These are phyloP conservation scores for Protostelium mycophagum DNA, from an alignment of 78 protist genomes.

Conservation along the genomic window DNA sequence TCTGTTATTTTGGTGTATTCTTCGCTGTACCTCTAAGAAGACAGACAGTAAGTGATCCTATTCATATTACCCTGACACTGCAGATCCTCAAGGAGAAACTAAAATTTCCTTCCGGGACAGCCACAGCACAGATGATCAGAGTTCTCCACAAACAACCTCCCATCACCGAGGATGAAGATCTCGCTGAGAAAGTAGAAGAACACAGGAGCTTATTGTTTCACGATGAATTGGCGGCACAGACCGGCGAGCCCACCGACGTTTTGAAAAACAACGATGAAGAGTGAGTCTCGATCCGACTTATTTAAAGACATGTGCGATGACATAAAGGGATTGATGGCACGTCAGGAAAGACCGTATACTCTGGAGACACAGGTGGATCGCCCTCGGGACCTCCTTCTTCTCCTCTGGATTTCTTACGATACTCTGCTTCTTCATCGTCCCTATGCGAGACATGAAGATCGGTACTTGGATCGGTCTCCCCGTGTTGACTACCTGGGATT, in stretches of 20 bases:
- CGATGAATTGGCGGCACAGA: neutral
- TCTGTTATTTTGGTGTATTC: constrained; percentile 77
- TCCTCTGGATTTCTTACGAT: neutral
- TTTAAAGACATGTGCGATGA: too few species aligned
- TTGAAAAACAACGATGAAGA: neutral
- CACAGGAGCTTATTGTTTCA: neutral
- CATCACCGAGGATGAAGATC: neutral
- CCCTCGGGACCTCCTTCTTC: neutral
- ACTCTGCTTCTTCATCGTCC: neutral
- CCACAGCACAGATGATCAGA: constrained; percentile 62
- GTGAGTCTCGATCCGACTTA: neutral
- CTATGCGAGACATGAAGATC: neutral
- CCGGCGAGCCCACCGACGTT: too few species aligned
- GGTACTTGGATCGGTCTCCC: neutral
- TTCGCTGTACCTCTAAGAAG: constrained; percentile 81
- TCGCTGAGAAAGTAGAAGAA: neutral
- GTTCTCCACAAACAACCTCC: neutral
- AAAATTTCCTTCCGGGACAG: constrained; percentile 83
- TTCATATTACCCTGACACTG: too few species aligned
- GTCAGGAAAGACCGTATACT: neutral
- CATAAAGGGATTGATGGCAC: too few species aligned
- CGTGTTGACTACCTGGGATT: neutral
- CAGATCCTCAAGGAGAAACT: constrained; percentile 73
- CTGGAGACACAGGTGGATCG: neutral
- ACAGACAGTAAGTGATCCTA: constrained; percentile 32